phyloP scores from a whole-genome alignment of 2,329 filamentous ascomycete species.

The Achaetomium macrosporum region DNA sequence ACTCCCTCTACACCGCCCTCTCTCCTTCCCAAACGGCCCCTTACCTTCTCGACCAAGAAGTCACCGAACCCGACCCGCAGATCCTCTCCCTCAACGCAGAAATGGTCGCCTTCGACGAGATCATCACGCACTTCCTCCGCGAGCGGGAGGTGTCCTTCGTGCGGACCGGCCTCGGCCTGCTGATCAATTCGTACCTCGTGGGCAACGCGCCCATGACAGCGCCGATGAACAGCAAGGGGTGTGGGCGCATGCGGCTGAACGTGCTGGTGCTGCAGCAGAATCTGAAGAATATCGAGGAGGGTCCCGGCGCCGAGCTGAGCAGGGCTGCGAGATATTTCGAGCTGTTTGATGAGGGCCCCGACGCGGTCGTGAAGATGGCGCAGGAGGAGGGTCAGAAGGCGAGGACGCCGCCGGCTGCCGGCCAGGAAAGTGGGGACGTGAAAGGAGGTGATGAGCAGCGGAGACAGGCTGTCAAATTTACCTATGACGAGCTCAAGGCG shows the following conservation, averaged over 20 bases:
- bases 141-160: constrained; percentile 68
- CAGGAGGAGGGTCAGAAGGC: constrained; percentile 40
- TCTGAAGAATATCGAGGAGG: constrained; percentile 80
- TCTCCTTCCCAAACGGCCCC: constrained; percentile 53
- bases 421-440: constrained; percentile 1
- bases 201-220: constrained; percentile 64
- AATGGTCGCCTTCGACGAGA: constrained; percentile 83
- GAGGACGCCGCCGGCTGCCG: constrained; percentile 13
- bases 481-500: constrained; percentile 61
- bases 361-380: constrained; percentile 58
- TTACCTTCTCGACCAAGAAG: constrained; percentile 63
- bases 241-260: constrained; percentile 85
- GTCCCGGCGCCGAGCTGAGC: constrained; percentile 52
- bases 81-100: constrained; percentile 80
- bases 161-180: constrained; percentile 65
- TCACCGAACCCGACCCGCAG: constrained; percentile 69
- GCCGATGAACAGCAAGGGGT: constrained; percentile 79
- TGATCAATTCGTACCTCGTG: constrained; percentile 76
- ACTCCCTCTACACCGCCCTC: constrained; percentile 62
- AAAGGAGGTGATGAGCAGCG: constrained; percentile 29
- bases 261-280: constrained; percentile 95
- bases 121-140: constrained; percentile 66
- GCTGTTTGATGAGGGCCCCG: constrained; percentile 60
- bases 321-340: constrained; percentile 63
- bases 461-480: constrained; percentile 37